Evolutionary conservation across 176 grass and related monocot genomes (phyloP).

Genomic region (Hordeum vulgare): DNA sequence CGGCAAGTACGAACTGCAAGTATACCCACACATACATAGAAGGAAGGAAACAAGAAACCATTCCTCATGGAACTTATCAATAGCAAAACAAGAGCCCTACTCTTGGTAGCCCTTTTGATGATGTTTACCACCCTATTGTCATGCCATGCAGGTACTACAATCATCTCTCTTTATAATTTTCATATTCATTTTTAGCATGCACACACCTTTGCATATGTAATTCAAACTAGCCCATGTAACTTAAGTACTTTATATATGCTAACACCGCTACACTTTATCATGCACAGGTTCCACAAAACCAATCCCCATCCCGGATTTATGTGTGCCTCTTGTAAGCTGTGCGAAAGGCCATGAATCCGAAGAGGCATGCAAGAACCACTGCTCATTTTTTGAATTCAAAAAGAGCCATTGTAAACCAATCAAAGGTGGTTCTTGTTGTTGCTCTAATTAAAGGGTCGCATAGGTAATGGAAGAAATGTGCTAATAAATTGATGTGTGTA

Average conservation of each 20-base stretch:
- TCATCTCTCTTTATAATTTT: background rate
- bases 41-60: background rate
- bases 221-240: background rate
- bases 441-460: background rate
- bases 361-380: background rate
- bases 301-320: background rate
- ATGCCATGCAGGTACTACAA: background rate
- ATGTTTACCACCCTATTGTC: background rate
- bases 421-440: background rate
- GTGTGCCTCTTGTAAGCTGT: background rate
- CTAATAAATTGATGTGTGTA: background rate
- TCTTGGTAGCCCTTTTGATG: background rate
- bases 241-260: background rate
- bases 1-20: background rate
- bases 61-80: background rate
- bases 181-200: background rate
- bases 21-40: background rate
- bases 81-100: background rate
- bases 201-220: background rate
- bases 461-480: background rate
- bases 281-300: background rate
- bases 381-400: background rate
- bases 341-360: background rate
- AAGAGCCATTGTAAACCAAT: background rate
- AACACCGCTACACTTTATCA: background rate